Evolutionary conservation across 306 rosid species (phyloP).

Genomic region (Dicorynia guianensis): DNA sequence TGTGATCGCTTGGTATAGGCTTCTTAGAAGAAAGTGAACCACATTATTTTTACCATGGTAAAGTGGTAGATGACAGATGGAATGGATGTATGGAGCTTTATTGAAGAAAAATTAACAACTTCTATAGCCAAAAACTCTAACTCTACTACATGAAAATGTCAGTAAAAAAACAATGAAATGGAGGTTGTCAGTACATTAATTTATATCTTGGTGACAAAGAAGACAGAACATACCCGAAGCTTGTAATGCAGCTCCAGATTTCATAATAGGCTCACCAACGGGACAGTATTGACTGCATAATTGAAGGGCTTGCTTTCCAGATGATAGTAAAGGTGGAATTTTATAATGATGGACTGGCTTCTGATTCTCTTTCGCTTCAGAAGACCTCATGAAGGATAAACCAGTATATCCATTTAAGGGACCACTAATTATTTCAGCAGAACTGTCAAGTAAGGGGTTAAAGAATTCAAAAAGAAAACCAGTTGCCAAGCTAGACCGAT

Average conservation of each 20-base stretch:
- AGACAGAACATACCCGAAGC: constrained; percentile 74
- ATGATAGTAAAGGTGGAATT: constrained; percentile 54
- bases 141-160: background rate
- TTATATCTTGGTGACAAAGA: constrained; percentile 3
- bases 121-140: background rate
- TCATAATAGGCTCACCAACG: constrained; percentile 70
- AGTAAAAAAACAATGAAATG: background rate
- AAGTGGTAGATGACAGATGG: background rate
- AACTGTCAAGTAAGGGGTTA: constrained; percentile 54
- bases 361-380: constrained; percentile 40
- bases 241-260: constrained; percentile 81
- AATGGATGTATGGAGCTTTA: background rate
- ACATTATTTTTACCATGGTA: background rate
- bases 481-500: constrained; percentile 78
- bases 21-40: constrained; percentile 1
- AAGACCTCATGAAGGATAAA: constrained; percentile 11
- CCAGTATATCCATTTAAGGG: constrained; percentile 34
- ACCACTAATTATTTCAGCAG: constrained; percentile 36
- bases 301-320: constrained; percentile 71
- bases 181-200: background rate
- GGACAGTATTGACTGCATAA: constrained; percentile 62
- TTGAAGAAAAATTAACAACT: background rate
- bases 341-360: constrained; percentile 36
- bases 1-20: constrained; percentile 5
- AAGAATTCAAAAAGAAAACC: constrained; percentile 83